Evolutionary conservation across 2,329 filamentous ascomycete species (phyloP).

Genomic region (Botryotinia globosa): DNA sequence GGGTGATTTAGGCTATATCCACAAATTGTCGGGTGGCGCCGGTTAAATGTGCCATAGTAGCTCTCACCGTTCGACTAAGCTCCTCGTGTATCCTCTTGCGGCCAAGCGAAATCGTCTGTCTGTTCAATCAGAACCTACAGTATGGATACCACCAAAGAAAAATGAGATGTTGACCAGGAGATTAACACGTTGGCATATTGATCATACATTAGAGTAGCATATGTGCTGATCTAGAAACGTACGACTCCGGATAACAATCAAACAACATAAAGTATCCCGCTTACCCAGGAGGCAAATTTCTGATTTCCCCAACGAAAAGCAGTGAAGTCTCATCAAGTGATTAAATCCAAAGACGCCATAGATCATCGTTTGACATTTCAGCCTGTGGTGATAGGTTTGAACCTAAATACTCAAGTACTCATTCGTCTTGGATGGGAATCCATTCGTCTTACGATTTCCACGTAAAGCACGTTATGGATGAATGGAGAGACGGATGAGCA

Average conservation of each 20-base stretch:
- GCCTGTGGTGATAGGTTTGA: neutral
- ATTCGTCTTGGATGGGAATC: neutral
- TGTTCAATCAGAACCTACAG: neutral
- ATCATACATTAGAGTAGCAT: neutral
- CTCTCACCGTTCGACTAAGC: conserved; percentile 13
- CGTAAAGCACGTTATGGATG: neutral
- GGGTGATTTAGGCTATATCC: conserved; percentile 10
- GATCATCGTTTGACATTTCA: neutral
- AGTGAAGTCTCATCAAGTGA: neutral
- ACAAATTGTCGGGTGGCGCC: neutral
- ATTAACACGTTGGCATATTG: neutral
- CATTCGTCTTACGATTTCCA: neutral
- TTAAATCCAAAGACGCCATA: neutral
- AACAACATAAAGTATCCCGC: neutral
- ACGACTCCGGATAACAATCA: neutral
- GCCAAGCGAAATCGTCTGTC: neutral
- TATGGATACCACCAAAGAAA: neutral
- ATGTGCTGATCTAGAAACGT: neutral
- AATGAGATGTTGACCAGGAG: conserved; percentile 1
- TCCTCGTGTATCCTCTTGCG: conserved; percentile 14
- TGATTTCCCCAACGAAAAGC: neutral
- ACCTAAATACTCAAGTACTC: neutral
- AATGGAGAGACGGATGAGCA: neutral
- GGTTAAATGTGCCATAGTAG: conserved; percentile 10
- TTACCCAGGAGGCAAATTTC: neutral